Evolutionary conservation across 1,284 basidiomycete genomes (phyloP).

Genomic region (Inonotus hispidus): DNA sequence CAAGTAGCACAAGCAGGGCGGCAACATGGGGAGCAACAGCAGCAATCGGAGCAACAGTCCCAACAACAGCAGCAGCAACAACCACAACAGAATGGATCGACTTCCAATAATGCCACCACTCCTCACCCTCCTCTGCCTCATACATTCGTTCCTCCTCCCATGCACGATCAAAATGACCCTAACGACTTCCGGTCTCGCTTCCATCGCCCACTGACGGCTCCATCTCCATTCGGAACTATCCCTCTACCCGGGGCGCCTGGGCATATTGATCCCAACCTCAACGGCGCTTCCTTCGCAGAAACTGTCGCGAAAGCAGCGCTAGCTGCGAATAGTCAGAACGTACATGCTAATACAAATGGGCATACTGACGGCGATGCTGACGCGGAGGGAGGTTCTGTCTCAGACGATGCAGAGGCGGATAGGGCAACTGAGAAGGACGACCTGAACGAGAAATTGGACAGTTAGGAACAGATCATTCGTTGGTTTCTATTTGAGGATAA

Average conservation of each 20-base stretch:
- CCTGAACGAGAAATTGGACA: background rate
- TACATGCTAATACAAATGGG: background rate
- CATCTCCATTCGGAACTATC: constrained; percentile 52
- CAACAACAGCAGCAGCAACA: background rate
- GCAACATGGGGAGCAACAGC: background rate
- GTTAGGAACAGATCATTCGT: background rate
- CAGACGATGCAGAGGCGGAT: constrained; percentile 5
- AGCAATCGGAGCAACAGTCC: background rate
- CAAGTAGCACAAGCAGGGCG: constrained; percentile 40
- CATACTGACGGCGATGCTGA: background rate
- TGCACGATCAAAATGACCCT: constrained; percentile 29
- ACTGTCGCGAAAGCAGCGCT: background rate
- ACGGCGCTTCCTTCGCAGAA: constrained; percentile 1
- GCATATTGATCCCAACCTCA: constrained; percentile 13
- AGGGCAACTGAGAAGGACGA: constrained; percentile 6
- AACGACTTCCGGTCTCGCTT: constrained; percentile 69
- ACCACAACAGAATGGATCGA: constrained; percentile 13
- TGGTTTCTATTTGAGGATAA: background rate
- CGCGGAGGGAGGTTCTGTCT: constrained; percentile 3
- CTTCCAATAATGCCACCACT: background rate
- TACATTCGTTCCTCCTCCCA: constrained; percentile 12
- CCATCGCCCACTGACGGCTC: constrained; percentile 56
- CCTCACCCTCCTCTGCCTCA: background rate
- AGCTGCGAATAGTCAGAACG: background rate
- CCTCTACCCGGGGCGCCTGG: background rate